Percentiles rank a stretch among this genome's conserved stretches.
Conservation (phyloP, 2,329 filamentous ascomycete genomes). For the Hypoxylon sp. region DNA sequence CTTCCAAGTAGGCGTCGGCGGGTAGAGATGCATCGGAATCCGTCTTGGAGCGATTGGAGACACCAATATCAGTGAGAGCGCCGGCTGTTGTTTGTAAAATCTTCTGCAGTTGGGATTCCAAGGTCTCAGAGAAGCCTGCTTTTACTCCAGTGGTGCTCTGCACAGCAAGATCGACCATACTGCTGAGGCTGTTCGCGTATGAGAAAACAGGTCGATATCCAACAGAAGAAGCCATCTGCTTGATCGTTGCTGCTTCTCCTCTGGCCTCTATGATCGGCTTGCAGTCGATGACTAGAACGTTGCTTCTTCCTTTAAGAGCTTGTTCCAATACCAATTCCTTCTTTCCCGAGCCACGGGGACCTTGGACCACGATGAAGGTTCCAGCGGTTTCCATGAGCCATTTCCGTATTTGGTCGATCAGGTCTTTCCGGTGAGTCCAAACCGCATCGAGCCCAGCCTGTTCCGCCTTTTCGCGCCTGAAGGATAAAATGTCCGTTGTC, state of each 20-base stretch:
- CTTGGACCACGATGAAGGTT: slow-evolving; percentile 94
- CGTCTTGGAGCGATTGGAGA: slow-evolving; percentile 75
- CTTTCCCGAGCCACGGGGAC: slow-evolving; percentile 91
- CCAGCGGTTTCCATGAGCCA: slow-evolving; percentile 91
- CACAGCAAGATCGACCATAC: slow-evolving; percentile 89
- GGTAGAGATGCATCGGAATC: slow-evolving; percentile 79
- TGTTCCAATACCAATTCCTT: slow-evolving; percentile 88
- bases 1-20: slow-evolving; percentile 89
- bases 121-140: slow-evolving; percentile 90
- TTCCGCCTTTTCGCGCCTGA: slow-evolving; percentile 68
- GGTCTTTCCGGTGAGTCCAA: slow-evolving; percentile 85
- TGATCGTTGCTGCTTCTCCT: slow-evolving; percentile 87
- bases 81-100: slow-evolving; percentile 86
- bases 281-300: slow-evolving; percentile 90
- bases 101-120: slow-evolving; percentile 89
- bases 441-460: slow-evolving; percentile 80
- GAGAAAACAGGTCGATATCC: slow-evolving; percentile 95
- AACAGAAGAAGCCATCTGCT: slow-evolving; percentile 81
- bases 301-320: slow-evolving; percentile 78
- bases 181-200: slow-evolving; percentile 95
- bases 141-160: slow-evolving; percentile 96
- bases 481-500: slow-evolving; percentile 73
- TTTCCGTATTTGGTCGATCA: slow-evolving; percentile 83
- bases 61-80: slow-evolving; percentile 81
- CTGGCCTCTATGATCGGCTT: slow-evolving; percentile 92